Conservation (phyloP, 1,139 yeast genomes). For the Geotrichum klebahnii region DNA sequence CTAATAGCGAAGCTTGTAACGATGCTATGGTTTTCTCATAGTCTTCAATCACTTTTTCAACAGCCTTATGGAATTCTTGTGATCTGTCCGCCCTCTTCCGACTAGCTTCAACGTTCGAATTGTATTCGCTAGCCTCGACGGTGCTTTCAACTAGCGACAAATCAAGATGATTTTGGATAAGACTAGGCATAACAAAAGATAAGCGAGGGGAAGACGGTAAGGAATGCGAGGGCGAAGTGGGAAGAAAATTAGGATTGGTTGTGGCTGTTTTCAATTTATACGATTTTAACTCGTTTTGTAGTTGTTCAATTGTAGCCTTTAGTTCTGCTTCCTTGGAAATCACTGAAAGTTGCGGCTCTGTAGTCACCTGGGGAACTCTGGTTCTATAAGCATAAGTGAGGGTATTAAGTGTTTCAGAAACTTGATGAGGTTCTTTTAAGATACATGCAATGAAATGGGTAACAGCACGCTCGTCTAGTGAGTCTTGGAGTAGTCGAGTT, state of each 20-base stretch:
- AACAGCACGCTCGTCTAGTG: constrained; percentile 79
- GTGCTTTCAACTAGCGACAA: constrained; percentile 5
- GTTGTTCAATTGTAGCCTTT: constrained; percentile 25
- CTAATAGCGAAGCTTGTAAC: constrained; percentile 26
- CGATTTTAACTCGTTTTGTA: constrained; percentile 28
- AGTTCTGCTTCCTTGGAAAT: constrained; percentile 13
- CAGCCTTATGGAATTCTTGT: constrained; percentile 27
- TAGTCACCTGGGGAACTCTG: constrained; percentile 70
- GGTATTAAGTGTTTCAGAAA: constrained; percentile 82
- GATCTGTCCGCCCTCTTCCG: constrained; percentile 26
- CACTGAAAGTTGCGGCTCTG: constrained; percentile 35
- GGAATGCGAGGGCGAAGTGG: constrained; percentile 12
- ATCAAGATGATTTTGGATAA: constrained; percentile 1
- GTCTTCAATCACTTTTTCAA: constrained; percentile 27
- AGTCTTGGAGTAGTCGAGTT: constrained; percentile 84
- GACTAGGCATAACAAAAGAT: constrained; percentile 2
- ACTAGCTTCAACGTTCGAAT: constrained; percentile 21
- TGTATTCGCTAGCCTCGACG: too few relatives aligned
- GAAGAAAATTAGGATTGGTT: too few relatives aligned
- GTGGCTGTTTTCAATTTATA: too few relatives aligned
- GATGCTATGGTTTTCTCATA: constrained; percentile 30
- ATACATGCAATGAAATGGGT: constrained; percentile 73
- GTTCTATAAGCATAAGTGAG: constrained; percentile 91
- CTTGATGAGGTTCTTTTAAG: constrained; percentile 63
- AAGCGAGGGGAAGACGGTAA: neutral